Conservation (phyloP, 345 rosid genomes). For the Litchi chinensis region DNA sequence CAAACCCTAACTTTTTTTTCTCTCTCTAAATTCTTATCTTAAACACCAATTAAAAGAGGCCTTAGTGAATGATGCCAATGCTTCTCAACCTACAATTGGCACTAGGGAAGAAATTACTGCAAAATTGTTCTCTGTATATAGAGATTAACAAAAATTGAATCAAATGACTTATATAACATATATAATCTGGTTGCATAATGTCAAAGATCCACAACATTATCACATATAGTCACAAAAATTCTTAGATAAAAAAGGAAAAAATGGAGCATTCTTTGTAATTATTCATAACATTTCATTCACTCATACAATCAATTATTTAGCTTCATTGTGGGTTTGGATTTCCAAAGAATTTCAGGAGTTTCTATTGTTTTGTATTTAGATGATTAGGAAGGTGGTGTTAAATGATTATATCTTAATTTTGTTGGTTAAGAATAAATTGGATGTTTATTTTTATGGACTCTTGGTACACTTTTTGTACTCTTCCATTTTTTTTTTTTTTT, state of each 20-base stretch:
- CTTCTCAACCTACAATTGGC: conserved; percentile 84
- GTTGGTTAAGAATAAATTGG: neutral
- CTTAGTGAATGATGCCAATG: conserved; percentile 79
- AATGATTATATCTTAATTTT: neutral
- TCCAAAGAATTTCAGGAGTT: too few relatives aligned
- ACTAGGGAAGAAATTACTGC: conserved; percentile 57
- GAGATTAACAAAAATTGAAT: conserved; percentile 4
- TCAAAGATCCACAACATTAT: neutral
- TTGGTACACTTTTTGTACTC: neutral
- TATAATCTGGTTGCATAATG: neutral
- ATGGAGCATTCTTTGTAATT: neutral
- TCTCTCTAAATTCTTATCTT: too few relatives aligned
- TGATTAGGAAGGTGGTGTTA: neutral
- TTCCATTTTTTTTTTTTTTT: too few relatives aligned
- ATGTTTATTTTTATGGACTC: neutral
- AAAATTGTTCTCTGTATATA: conserved; percentile 59
- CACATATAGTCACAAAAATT: neutral
- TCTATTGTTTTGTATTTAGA: too few relatives aligned
- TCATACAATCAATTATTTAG: too few relatives aligned
- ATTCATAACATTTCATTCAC: too few relatives aligned
- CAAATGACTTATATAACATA: neutral
- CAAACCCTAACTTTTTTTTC: too few relatives aligned
- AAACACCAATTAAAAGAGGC: conserved; percentile 74
- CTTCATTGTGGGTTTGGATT: too few relatives aligned
- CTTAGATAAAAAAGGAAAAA: neutral